Evolutionary conservation across 331 rosid genomes (phyloP).

Genomic region (Telfairia occidentalis): DNA sequence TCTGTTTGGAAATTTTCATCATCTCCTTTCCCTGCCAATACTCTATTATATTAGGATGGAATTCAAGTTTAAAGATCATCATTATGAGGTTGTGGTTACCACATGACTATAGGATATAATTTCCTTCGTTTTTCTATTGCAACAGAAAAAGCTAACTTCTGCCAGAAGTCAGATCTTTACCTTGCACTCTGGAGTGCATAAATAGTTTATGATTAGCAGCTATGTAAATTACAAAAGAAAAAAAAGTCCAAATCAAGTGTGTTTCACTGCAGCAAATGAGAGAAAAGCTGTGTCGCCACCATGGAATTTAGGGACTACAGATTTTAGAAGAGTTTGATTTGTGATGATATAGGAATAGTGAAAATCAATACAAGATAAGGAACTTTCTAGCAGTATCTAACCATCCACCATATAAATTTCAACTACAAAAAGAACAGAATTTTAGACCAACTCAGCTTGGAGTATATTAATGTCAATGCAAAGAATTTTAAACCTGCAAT

Average conservation of each 20-base stretch:
- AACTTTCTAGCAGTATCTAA: neutral
- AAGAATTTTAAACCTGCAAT: neutral
- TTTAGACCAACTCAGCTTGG: neutral
- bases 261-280: neutral
- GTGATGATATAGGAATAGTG: neutral
- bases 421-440: neutral
- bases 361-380: neutral
- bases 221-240: neutral
- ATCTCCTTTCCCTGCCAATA: constrained; percentile 19
- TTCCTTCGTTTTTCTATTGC: neutral
- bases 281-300: neutral
- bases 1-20: constrained; percentile 48
- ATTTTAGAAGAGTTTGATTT: neutral
- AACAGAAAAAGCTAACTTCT: neutral
- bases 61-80: neutral
- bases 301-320: neutral
- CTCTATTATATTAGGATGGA: neutral
- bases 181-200: neutral
- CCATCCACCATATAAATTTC: neutral
- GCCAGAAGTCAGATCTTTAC: neutral
- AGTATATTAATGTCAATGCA: neutral
- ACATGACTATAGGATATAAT: neutral
- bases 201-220: neutral
- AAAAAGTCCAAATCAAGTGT: neutral
- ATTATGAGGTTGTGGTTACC: neutral